Evolutionary conservation across 2,329 filamentous ascomycete genomes (phyloP), one percentile per base, ranked within the genome.

Genomic region (Bipolaris gigantea): DNA sequence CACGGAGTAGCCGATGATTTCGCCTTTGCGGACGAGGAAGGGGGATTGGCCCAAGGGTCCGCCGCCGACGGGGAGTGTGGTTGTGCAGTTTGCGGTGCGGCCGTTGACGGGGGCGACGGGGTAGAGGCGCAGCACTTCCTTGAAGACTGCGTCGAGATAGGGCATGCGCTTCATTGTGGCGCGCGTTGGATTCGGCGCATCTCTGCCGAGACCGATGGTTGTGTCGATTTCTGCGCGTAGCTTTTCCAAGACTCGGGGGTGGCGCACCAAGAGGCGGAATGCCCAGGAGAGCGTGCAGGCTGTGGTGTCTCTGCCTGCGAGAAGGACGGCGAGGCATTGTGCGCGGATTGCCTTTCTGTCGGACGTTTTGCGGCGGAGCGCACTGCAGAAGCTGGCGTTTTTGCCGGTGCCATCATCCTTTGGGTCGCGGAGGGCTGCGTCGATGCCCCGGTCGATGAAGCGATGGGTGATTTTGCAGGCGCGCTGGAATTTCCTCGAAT

Each of bases 231-330:
- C 75, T 7, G 63, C 59, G 21, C 78, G 40, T 63, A 73, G 55
- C 57, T 69, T 35, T 5, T 45, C 25, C 1, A 47, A 58, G 51
- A 73, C 56, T 3, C 62, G 61, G 3, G 75, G 73, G 34, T 75
- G 71, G 13, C 74, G 64, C 11, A 70, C 70, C 42, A 74, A 56
- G 6, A 58, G 38, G n/a, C 62, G 57, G 49, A 96, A 81, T 38
- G 85, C 80, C 85, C 89, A 96, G 0, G 86, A 88, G 0, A 97
- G 80, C 0, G 89, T 89, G 1, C 81, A 83, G 23, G 91, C 91
- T 0, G 92, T 96, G n/a, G 92, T 96, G 72, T 96, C 92, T 33
- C 89, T 83, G 8, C 90, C 91, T 1, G 92, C 92, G 6, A 96
- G 82, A 2, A 96, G 82, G 16, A 96, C 84, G 42, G 88, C 86